These are phyloP conservation scores for Coprinellus micaceus DNA, from an alignment of 768 basidiomycete genomes.

Conservation along the genomic window DNA sequence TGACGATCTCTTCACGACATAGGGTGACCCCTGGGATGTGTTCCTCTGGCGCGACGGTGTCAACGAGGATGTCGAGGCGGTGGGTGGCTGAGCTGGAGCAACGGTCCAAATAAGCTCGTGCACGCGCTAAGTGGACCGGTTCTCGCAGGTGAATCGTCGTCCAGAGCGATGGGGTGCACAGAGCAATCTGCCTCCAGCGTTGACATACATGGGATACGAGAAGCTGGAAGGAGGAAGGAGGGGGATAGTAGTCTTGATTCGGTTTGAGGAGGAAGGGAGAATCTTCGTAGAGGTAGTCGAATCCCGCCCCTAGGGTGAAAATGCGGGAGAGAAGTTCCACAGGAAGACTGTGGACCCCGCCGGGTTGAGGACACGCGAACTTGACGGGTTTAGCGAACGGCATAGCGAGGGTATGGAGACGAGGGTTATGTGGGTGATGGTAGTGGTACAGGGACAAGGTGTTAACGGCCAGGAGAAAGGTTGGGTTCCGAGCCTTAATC, in stretches of 20 bases:
- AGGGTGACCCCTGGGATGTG: constrained; percentile 49
- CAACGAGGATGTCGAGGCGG: constrained; percentile 53
- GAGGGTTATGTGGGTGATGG: no score
- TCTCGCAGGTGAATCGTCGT: constrained; percentile 52
- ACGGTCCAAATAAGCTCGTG: constrained; percentile 40
- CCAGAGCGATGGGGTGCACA: constrained; percentile 52
- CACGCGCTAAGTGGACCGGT: constrained; percentile 46
- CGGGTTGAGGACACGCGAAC: constrained; percentile 18
- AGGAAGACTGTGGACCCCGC: constrained; percentile 44
- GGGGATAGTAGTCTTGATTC: constrained; percentile 36
- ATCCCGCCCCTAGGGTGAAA: constrained; percentile 49
- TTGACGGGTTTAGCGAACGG: constrained; percentile 9
- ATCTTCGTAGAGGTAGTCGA: constrained; percentile 39
- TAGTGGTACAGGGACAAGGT: background rate
- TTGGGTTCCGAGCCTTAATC: background rate
- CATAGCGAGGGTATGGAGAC: background rate
- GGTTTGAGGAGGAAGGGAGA: constrained; percentile 52
- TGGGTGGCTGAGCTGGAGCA: constrained; percentile 22
- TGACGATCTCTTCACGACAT: constrained; percentile 46
- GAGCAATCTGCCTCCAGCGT: constrained; percentile 53
- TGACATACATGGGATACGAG: constrained; percentile 55
- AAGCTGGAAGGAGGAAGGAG: constrained; percentile 49
- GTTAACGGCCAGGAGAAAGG: background rate
- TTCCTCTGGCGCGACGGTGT: constrained; percentile 48
- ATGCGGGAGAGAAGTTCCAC: constrained; percentile 58